Conservation (phyloP, 768 basidiomycete species). For the Boletus patriciae region DNA sequence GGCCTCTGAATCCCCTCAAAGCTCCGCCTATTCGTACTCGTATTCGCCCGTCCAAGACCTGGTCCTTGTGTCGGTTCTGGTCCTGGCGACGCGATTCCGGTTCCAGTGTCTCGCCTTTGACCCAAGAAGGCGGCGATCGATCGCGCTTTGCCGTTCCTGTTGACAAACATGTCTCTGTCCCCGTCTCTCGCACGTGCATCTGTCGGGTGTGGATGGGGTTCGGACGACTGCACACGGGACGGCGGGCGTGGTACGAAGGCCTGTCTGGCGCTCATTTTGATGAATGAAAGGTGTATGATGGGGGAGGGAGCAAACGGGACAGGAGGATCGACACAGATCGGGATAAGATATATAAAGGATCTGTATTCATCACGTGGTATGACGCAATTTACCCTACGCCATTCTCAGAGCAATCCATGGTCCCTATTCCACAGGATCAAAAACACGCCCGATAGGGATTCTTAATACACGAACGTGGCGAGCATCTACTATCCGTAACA, state of each 20-base stretch:
- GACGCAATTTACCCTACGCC: neutral
- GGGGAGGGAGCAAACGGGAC: neutral
- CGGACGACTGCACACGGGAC: constrained; percentile 10
- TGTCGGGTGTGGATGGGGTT: constrained; percentile 1
- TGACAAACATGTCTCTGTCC: constrained; percentile 3
- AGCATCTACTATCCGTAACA: no score
- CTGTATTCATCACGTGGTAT: constrained; percentile 12
- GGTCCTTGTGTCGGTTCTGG: constrained; percentile 2
- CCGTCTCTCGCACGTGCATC: constrained; percentile 6
- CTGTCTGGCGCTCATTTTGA: constrained; percentile 29
- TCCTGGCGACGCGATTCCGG: neutral
- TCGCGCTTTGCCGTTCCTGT: constrained; percentile 15
- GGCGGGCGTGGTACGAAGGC: constrained; percentile 24
- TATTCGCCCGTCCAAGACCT: constrained; percentile 3
- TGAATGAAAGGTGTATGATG: neutral
- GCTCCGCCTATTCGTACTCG: constrained; percentile 14
- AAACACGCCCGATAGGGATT: no score
- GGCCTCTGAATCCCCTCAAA: constrained; percentile 28
- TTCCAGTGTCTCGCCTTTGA: constrained; percentile 13
- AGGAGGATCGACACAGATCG: neutral
- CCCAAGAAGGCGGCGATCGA: constrained; percentile 26
- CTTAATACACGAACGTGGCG: neutral
- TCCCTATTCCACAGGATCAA: no score
- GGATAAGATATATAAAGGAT: constrained; percentile 2
- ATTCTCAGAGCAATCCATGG: neutral